Conservation (phyloP, 2,329 filamentous ascomycete species). For the Mycosphaerella sp. region DNA sequence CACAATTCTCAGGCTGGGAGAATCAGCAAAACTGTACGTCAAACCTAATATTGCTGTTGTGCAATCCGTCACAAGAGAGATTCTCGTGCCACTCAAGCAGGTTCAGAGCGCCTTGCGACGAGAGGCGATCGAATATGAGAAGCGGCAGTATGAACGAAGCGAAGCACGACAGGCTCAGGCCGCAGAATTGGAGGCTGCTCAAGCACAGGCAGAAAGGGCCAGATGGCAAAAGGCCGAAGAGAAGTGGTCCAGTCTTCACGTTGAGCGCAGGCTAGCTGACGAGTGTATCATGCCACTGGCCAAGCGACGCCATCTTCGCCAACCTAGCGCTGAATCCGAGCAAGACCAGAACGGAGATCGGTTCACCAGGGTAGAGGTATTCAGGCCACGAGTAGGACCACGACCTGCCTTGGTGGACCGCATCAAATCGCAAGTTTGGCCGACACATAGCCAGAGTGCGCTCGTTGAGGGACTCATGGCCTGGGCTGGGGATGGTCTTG, state of each 20-base stretch:
- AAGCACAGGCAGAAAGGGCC: conserved; percentile 3
- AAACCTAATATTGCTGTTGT: conserved; percentile 19
- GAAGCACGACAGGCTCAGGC: not conserved
- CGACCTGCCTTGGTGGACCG: conserved; percentile 20
- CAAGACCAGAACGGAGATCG: conserved; percentile 37
- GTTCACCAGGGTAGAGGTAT: conserved; percentile 38
- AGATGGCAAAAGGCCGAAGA: conserved; percentile 2
- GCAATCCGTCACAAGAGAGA: conserved; percentile 15
- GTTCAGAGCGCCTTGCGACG: conserved; percentile 15
- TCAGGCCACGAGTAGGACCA: conserved; percentile 31
- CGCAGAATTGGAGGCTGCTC: conserved; percentile 1
- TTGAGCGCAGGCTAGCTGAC: conserved; percentile 20
- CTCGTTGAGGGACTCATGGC: conserved; percentile 26
- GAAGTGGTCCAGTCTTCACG: conserved; percentile 26
- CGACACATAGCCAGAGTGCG: conserved; percentile 28
- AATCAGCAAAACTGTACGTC: conserved; percentile 15
- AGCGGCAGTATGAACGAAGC: not conserved
- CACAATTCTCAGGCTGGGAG: conserved; percentile 18
- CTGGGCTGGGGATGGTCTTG: conserved; percentile 22
- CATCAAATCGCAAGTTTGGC: conserved; percentile 29
- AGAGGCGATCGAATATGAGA: not conserved
- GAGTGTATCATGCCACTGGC: conserved; percentile 5
- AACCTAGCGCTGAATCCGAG: conserved; percentile 18
- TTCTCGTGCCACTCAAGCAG: conserved; percentile 17
- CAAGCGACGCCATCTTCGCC: conserved; percentile 23